These are phyloP conservation scores for Monilinia polystroma DNA, from an alignment of 2,329 filamentous ascomycete genomes.

Conservation along the genomic window DNA sequence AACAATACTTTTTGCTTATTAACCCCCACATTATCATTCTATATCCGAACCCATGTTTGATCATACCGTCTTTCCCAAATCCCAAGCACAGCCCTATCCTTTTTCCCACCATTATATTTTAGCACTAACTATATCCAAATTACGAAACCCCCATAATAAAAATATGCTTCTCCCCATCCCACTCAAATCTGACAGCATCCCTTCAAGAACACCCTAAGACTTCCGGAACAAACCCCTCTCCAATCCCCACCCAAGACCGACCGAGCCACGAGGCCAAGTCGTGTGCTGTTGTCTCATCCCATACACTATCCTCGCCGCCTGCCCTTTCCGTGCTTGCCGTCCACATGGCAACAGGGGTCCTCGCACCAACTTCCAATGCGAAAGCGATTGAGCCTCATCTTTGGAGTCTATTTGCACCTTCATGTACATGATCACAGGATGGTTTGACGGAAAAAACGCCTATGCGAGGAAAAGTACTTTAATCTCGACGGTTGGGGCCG, in stretches of 20 bases:
- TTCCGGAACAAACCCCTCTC: not conserved
- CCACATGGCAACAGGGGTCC: not conserved
- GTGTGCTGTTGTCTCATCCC: not conserved
- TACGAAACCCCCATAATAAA: slow-evolving; percentile 2
- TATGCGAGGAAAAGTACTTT: not conserved
- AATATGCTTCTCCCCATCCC: slow-evolving; percentile 1
- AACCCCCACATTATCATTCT: slow-evolving; percentile 2
- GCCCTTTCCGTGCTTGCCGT: not conserved
- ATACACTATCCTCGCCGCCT: not conserved
- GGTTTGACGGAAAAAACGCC: too few species aligned
- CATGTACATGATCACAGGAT: not conserved
- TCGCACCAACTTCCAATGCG: not conserved
- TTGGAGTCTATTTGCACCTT: not conserved
- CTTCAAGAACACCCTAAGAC: not conserved
- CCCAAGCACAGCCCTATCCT: slow-evolving; percentile 8
- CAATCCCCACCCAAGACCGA: not conserved
- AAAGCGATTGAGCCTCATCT: slow-evolving; percentile 7
- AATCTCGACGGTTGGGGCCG: not conserved
- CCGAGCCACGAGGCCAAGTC: slow-evolving; percentile 7
- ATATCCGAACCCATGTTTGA: not conserved
- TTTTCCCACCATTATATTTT: not conserved
- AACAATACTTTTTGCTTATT: slow-evolving; percentile 1
- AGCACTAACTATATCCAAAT: not conserved
- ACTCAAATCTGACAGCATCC: not conserved
- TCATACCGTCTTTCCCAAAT: not conserved